Evolutionary conservation across 139 green algal genomes (phyloP).

Genomic region (Astrephomene gubernaculifera): DNA sequence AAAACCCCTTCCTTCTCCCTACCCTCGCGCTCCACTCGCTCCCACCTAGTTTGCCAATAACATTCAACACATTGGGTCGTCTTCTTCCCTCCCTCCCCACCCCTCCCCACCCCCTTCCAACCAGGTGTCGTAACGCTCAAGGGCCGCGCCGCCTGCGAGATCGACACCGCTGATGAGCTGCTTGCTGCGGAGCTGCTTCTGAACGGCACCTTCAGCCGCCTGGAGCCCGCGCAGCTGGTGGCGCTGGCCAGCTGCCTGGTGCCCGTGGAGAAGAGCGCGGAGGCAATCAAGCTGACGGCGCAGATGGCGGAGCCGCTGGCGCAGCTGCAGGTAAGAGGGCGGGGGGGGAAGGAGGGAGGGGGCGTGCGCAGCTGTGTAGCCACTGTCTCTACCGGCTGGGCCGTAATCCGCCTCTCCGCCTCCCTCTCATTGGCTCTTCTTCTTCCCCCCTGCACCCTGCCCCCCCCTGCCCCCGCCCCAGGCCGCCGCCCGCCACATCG

Average conservation of each 20-base stretch:
- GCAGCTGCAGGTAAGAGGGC: slow-evolving; percentile 67
- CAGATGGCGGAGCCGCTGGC: slow-evolving; percentile 72
- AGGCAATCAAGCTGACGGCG: slow-evolving; percentile 70
- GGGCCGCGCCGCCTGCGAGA: slow-evolving; percentile 83
- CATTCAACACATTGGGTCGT: no score
- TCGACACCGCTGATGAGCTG: slow-evolving; percentile 91
- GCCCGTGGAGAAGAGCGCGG: slow-evolving; percentile 77
- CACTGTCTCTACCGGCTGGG: background rate
- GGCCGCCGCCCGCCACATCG: slow-evolving; percentile 78
- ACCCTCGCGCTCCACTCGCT: no score
- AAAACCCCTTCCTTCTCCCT: no score
- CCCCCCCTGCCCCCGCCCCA: slow-evolving; percentile 29
- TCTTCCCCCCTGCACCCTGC: background rate
- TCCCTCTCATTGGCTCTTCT: background rate
- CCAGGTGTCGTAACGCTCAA: slow-evolving; percentile 66
- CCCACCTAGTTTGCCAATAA: no score
- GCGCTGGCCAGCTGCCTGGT: slow-evolving; percentile 81
- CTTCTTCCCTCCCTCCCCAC: background rate
- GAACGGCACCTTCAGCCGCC: slow-evolving; percentile 71
- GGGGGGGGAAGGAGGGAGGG: background rate
- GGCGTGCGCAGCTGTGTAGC: background rate
- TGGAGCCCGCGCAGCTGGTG: slow-evolving; percentile 75
- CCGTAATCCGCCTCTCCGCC: background rate
- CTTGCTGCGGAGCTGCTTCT: slow-evolving; percentile 87
- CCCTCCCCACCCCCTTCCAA: background rate